Percentiles rank a stretch among this genome's conserved stretches.
phyloP scores from a whole-genome alignment of 2,329 filamentous ascomycete genomes.

The Westerdykella sp. region DNA sequence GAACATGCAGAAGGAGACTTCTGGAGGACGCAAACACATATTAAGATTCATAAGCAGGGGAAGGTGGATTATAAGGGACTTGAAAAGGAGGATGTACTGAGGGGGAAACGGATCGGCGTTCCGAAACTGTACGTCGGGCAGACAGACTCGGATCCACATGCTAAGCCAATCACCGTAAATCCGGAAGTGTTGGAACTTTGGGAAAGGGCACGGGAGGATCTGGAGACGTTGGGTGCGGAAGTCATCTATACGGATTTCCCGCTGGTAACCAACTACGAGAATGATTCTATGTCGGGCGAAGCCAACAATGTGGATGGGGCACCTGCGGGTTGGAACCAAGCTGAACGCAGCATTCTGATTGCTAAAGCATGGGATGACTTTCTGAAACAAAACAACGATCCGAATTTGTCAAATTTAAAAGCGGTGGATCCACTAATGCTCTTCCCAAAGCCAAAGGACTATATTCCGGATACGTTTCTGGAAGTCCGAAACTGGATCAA shows the following conservation, averaged over 20 bases:
- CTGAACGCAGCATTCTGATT: conserved; percentile 46
- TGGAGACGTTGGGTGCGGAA: conserved; percentile 40
- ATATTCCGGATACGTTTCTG: conserved; percentile 36
- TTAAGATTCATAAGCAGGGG: conserved; percentile 37
- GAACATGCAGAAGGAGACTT: conserved; percentile 44
- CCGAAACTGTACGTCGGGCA: conserved; percentile 49
- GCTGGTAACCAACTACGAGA: conserved; percentile 43
- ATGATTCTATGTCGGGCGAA: conserved; percentile 30
- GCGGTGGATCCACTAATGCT: conserved; percentile 37
- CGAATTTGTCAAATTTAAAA: conserved; percentile 33
- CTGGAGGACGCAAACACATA: conserved; percentile 47
- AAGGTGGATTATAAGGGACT: conserved; percentile 36
- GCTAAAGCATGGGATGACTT: conserved; percentile 51
- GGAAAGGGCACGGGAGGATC: conserved; percentile 29
- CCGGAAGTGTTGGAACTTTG: conserved; percentile 35
- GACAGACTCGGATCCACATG: conserved; percentile 23
- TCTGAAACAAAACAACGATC: conserved; percentile 20
- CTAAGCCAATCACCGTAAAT: conserved; percentile 33
- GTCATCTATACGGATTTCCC: conserved; percentile 44
- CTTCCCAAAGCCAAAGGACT: conserved; percentile 34
- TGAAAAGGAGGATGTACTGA: conserved; percentile 27
- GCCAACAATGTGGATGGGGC: conserved; percentile 40
- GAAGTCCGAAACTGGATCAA: conserved; percentile 38
- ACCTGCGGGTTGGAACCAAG: conserved; percentile 42
- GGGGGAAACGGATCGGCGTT: conserved; percentile 45